These are phyloP conservation scores for Trypanosoma brucei DNA, from an alignment of 208 protist genomes.

Conservation along the genomic window DNA sequence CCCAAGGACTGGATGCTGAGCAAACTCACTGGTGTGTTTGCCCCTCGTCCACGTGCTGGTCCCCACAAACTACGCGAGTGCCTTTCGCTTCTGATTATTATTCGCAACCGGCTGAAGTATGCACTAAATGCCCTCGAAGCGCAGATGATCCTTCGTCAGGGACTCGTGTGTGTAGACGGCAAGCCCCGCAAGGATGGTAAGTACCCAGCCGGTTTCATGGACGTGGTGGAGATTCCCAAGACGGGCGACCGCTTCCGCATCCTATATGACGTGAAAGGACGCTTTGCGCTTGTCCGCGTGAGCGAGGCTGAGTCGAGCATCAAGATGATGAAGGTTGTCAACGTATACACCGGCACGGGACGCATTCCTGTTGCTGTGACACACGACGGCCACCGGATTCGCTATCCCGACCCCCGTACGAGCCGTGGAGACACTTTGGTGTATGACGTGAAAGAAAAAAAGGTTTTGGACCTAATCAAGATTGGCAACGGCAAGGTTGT, in stretches of 20 bases:
- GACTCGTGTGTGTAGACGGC: slow-evolving; percentile 96
- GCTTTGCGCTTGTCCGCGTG: slow-evolving; percentile 97
- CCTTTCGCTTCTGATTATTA: slow-evolving; percentile 81
- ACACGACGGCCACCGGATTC: slow-evolving; percentile 99
- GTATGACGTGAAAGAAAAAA: slow-evolving; percentile 95
- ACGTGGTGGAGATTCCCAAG: slow-evolving; percentile 97
- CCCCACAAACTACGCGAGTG: slow-evolving; percentile 97
- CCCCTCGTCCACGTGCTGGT: slow-evolving; percentile 95
- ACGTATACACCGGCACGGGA: slow-evolving; percentile 84
- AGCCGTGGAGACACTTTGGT: slow-evolving; percentile 97
- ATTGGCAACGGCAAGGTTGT: slow-evolving; percentile 90
- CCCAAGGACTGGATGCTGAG: slow-evolving; percentile 99
- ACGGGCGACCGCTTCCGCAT: slow-evolving; percentile 98
- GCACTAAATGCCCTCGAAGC: slow-evolving; percentile 96
- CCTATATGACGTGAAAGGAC: slow-evolving; percentile 99
- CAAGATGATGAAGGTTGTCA: slow-evolving; percentile 97
- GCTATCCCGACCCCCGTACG: slow-evolving; percentile 97
- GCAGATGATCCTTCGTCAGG: slow-evolving; percentile 96
- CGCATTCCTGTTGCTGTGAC: slow-evolving; percentile 97
- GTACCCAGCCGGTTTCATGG: slow-evolving; percentile 99
- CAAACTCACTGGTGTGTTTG: slow-evolving; percentile 98
- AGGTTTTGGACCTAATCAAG: slow-evolving; percentile 91
- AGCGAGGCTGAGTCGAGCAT: slow-evolving; percentile 91
- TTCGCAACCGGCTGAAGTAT: slow-evolving; percentile 95
- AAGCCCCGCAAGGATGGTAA: slow-evolving; percentile 95